Base-by-base conservation (phyloP, 768 basidiomycete genomes). In the Amanita rubescens region DNA sequence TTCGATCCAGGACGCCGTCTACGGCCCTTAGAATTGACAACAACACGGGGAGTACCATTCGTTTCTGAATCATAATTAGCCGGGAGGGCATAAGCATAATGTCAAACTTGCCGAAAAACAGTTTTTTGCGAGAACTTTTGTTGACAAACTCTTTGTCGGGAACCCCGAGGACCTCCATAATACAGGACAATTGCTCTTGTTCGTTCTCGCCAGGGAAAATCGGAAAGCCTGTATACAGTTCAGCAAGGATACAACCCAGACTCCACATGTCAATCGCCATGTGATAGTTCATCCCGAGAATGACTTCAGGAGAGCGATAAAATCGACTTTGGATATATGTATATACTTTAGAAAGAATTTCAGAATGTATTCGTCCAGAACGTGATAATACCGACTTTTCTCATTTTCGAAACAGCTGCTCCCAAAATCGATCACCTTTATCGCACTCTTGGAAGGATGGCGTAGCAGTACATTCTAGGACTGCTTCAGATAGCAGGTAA, bases 191-290 rank as follows among this genome's bases (percentile, higher is more conserved):
- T 61, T 98, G 96, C 65, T 98, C 94, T 69, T 96, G 93, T 67
- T 99, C 95, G 64, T 97, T 98, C 71, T 99, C 96, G 22, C 96
- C 96, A 0, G 96, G 96, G 70, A 99, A 99, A 60, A 99, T 94
- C 1, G 96, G 96, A 68, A 92, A 96, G 0, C 96, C 96, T 10
- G 95, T 98, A 68, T 89, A 95, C 39, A 99, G 73, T 68, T 99
- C 96, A 14, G 96, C 96, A 50, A 99, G 75, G 57, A 99, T 99
- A 63, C 96, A 99, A 34, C 96, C 96, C 60, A 99, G 69, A 74
- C 93, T 95, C 96, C 96, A 99, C 94, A 99, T 99, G 66, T 98
- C 93, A 58, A 94, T 95, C 32, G 90, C 94, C 93, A 96, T 98
- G 65, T 95, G 92, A 67, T 99, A 99, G 67, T 94, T 96, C 88